Evolutionary conservation across 2,329 filamentous ascomycete genomes (phyloP).

Genomic region (Stenocarpella maydis): DNA sequence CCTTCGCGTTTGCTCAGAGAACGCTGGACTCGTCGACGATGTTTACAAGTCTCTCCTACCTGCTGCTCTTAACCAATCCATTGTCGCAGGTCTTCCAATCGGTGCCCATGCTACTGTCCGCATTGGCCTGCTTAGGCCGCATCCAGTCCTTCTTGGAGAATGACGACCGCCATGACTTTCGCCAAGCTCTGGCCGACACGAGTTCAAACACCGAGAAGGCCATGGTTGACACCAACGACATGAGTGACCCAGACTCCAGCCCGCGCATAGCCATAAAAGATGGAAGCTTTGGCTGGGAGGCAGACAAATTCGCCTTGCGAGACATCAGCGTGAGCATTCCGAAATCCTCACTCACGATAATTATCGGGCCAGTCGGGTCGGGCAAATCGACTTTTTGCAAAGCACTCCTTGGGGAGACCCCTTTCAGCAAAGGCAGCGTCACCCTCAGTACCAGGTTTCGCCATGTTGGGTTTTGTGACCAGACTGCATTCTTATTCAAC

Average conservation of each 20-base stretch:
- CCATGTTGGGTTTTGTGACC: conserved; percentile 43
- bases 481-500: conserved; percentile 30
- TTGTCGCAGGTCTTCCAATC: conserved; percentile 45
- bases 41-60: conserved; percentile 46
- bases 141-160: conserved; percentile 50
- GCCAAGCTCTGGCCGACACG: background rate
- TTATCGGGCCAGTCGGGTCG: conserved; percentile 49
- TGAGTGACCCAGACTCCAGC: background rate
- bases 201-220: background rate
- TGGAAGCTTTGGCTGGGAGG: conserved; percentile 8
- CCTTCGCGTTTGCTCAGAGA: conserved; percentile 41
- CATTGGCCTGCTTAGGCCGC: conserved; percentile 45
- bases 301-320: background rate
- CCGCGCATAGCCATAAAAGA: background rate
- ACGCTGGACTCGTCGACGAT: conserved; percentile 41
- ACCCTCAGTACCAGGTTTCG: background rate
- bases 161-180: conserved; percentile 41
- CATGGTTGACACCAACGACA: background rate
- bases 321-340: background rate
- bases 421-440: conserved; percentile 27
- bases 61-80: conserved; percentile 46
- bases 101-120: conserved; percentile 44
- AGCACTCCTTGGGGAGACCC: conserved; percentile 45
- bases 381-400: conserved; percentile 50
- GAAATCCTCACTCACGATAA: conserved; percentile 43